Evolutionary conservation across 768 basidiomycete species (phyloP), one percentile per base, ranked within the genome.

Genomic region (Suillus hirtellus): DNA sequence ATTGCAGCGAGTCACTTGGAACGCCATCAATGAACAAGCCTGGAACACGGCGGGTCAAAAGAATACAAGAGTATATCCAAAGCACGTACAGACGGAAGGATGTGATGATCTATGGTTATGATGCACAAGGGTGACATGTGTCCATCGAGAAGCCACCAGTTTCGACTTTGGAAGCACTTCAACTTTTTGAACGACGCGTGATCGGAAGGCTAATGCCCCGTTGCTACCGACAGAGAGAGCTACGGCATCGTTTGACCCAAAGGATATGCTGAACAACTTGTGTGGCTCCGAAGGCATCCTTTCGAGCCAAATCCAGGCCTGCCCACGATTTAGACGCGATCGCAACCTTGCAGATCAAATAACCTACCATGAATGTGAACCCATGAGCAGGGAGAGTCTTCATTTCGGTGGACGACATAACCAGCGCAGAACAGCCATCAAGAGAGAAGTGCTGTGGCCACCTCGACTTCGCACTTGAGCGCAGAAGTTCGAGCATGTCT

Each of bases 401-500:
- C 42, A 74, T 71, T n/a, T 73, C 76, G n/a, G 79, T 76, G 52
- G 86, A 82, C 1, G 75, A 73, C 38, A 88, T 71, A 4, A 79
- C 76, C 7, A 92, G 66, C 10, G 83, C 76, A 3, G 89, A 83
- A 6, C 77, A 72, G 2, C 82, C 81, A 70, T 87, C 86, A 68
- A 93, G 76, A 3, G 86, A 89, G 64, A 95, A 83, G 70, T 94
- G 92, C 62, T 87, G 84, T 0, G 89, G 86, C 93, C 92, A 94
- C 40, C 86, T 82, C 44, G 86, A 86, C 72, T 85, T 89, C 81
- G 91, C 87, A 3, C 85, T 86, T 53, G 83, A 81, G 8, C 89
- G 84, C 60, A 94, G 80, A 34, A 92, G 74, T 50, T 92, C 91
- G 52, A 93, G 72, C 42, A 91, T 80, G 54, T 90, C 89, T 7